A percentile compares a stretch with the other conserved stretches of the same genome.
Conservation (phyloP, 2,329 filamentous ascomycete genomes). For the Apiospora sp. region DNA sequence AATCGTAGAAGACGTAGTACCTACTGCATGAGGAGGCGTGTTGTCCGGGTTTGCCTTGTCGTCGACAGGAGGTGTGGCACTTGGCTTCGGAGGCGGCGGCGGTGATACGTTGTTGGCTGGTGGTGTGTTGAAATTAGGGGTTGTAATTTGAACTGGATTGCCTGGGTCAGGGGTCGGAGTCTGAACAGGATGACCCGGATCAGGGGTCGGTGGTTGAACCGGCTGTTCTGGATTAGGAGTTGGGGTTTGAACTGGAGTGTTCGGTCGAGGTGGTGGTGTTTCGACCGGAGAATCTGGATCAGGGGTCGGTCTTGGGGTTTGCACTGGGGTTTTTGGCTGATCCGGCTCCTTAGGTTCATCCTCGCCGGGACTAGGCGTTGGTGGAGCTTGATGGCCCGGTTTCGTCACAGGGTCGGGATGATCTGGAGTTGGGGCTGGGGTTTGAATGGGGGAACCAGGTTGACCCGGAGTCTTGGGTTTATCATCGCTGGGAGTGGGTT, state of each 20-base stretch:
- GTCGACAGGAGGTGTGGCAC: neutral
- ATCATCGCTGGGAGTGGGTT: no score
- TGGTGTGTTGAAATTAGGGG: neutral
- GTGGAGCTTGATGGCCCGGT: neutral
- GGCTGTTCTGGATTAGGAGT: neutral
- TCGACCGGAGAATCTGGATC: neutral
- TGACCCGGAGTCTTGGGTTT: no score
- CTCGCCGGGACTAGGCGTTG: neutral
- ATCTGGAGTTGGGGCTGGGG: no score
- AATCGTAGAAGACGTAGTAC: neutral
- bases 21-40: neutral
- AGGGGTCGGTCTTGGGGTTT: neutral
- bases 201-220: neutral
- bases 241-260: neutral
- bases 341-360: neutral
- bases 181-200: neutral
- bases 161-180: neutral
- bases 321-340: neutral
- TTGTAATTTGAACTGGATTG: neutral
- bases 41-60: neutral
- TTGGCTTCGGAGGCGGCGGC: neutral
- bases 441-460: no score
- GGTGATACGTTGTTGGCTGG: neutral
- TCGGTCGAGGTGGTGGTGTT: neutral
- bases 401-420: no score